Evolutionary conservation across 495 filamentous ascomycete species (phyloP), one percentile per base, ranked within the genome.

Genomic region (Glutinoglossum americanum): DNA sequence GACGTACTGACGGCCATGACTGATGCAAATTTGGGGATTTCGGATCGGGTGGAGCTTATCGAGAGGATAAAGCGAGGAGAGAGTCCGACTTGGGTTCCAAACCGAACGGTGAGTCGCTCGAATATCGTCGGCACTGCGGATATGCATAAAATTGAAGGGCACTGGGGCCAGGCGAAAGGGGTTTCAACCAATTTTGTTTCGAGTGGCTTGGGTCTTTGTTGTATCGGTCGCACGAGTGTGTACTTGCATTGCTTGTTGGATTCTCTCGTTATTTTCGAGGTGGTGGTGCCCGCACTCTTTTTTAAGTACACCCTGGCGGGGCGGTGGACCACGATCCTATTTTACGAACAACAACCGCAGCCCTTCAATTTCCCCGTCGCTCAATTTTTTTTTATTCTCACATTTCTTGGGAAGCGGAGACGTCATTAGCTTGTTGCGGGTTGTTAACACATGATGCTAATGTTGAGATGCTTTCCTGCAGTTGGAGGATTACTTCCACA

Each of bases 1-100:
- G 55, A 6, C n/a, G 33, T 57, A 17, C 55, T 47, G 39, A 41
- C 39, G 33, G 55, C 41, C 45, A 33, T 53, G 32, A 32, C 26
- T 4, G 57, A 51, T 7, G 26, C 55, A 45, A 28, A 28, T n/a
- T n/a, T 58, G 47, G 45, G 21, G 19, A 19, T 58, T 47, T 58
- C 48, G 9, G 78, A 85, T 63, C 77, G 90, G 60, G 80, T 78
- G 54, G 81, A 89, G 68, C 74, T 94, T 60, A 95, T 96, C 59
- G 79, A 87, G 68, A 75, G 83, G 60, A 76, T 95, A 61, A 97
- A 96, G 71, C 77, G 75, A 68, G 79, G 80, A 39, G 81, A 89
- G 67, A 84, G 78, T 57, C 83, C 84, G 53, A 81, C 80, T 19
- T 93, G 88, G 87, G 71, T 77, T 27, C 77, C 80, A 37, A 76